Evolutionary conservation across 169 alveolate species (phyloP).

Genomic region (Eimeria acervulina): DNA sequence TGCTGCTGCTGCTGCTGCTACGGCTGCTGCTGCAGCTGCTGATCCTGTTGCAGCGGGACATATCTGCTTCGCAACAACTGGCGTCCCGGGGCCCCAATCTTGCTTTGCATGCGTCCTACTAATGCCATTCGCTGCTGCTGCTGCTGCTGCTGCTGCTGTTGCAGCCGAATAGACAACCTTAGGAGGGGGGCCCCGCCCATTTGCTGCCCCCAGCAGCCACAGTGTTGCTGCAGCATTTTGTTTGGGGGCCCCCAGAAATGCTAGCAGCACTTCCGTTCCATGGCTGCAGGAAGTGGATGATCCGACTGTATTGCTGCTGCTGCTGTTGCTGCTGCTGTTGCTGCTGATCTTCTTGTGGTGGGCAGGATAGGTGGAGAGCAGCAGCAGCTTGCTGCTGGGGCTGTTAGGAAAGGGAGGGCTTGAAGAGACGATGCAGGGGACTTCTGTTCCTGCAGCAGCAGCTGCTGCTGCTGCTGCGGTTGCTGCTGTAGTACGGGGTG

Average conservation of each 20-base stretch:
- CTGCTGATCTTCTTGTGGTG: neutral
- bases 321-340: conserved; percentile 32
- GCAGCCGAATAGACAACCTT: conserved; percentile 6
- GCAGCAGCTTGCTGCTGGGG: neutral
- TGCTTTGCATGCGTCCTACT: neutral
- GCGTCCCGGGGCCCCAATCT: conserved; percentile 34
- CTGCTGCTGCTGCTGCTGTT: conserved; percentile 19
- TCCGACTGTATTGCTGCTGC: conserved; percentile 17
- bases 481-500: neutral
- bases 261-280: conserved; percentile 30
- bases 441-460: conserved; percentile 24
- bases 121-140: neutral
- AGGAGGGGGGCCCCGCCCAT: neutral
- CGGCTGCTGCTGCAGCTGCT: conserved; percentile 37
- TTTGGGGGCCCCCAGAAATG: conserved; percentile 23
- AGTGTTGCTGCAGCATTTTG: conserved; percentile 20
- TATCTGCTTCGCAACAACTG: conserved; percentile 8
- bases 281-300: neutral
- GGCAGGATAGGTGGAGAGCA: conserved; percentile 21
- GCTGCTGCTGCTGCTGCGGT: neutral
- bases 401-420: neutral
- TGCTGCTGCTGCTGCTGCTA: conserved; percentile 7
- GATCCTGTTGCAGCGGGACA: conserved; percentile 24
- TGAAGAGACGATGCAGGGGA: neutral
- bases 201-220: conserved; percentile 35